Percentiles rank a stretch among this genome's conserved stretches.
Conservation (phyloP, 2,329 filamentous ascomycete genomes). For the Leptoxyphium fumago region DNA sequence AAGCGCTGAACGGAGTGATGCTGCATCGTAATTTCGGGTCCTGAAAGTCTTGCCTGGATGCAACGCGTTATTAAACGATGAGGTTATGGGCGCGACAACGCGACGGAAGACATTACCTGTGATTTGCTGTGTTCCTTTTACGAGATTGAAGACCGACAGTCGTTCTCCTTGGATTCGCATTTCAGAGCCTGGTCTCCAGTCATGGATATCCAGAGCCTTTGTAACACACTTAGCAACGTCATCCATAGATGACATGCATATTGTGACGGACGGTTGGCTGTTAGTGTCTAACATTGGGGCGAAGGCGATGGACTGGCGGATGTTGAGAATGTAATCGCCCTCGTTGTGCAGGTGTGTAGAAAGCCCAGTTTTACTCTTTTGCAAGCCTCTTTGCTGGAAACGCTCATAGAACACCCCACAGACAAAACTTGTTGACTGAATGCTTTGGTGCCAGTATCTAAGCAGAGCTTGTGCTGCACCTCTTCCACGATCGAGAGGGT, state of each 20-base stretch:
- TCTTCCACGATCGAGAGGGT: constrained; percentile 48
- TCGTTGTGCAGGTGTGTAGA: constrained; percentile 40
- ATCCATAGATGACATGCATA: constrained; percentile 54
- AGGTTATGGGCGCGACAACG: no score
- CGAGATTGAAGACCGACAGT: constrained; percentile 44
- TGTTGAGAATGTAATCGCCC: constrained; percentile 52
- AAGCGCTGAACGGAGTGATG: neutral
- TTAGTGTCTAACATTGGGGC: constrained; percentile 41
- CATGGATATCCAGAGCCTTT: constrained; percentile 48
- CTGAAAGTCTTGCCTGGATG: neutral
- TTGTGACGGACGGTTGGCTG: constrained; percentile 33
- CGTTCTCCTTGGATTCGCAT: constrained; percentile 56
- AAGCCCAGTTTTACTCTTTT: constrained; percentile 42
- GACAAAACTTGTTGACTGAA: constrained; percentile 56
- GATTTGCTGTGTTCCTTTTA: constrained; percentile 39
- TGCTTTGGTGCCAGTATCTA: constrained; percentile 39
- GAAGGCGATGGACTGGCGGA: constrained; percentile 42
- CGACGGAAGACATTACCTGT: constrained; percentile 17
- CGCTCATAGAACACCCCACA: constrained; percentile 66
- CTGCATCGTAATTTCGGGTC: neutral
- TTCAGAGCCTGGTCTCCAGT: constrained; percentile 46
- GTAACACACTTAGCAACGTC: constrained; percentile 60
- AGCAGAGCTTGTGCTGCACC: constrained; percentile 42
- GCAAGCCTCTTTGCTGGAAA: constrained; percentile 53
- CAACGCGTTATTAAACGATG: no score